These are phyloP conservation scores for Phytopythium sindhum DNA, from an alignment of 352 stramenopile species.

Conservation along the genomic window DNA sequence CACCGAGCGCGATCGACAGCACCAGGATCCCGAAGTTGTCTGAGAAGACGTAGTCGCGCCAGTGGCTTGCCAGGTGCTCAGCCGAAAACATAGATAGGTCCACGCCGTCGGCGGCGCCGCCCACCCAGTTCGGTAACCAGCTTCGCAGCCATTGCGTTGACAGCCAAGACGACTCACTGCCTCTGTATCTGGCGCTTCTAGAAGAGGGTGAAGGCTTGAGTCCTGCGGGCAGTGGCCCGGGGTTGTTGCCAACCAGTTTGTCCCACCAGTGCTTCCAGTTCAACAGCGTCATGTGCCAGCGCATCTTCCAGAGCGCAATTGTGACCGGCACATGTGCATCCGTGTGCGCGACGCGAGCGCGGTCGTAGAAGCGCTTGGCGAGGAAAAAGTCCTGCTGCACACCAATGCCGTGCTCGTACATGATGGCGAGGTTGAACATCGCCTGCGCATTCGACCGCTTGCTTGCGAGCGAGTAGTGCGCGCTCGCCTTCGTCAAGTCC, in stretches of 20 bases:
- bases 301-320: constrained; percentile 82
- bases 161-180: constrained; percentile 1
- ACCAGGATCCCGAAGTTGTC: constrained; percentile 67
- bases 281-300: constrained; percentile 46
- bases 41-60: constrained; percentile 43
- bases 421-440: constrained; percentile 90
- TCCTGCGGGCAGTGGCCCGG: constrained; percentile 1
- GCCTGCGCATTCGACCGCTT: constrained; percentile 86
- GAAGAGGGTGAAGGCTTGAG: constrained; percentile 1
- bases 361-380: constrained; percentile 92
- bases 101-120: background rate
- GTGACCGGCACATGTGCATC: constrained; percentile 79
- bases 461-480: constrained; percentile 83
- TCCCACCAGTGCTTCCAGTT: constrained; percentile 64
- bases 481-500: constrained; percentile 73
- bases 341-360: constrained; percentile 56
- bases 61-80: constrained; percentile 15
- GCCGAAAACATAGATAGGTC: background rate
- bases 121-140: constrained; percentile 2
- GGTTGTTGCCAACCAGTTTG: constrained; percentile 45
- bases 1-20: constrained; percentile 52
- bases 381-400: constrained; percentile 87
- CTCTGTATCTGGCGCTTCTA: background rate
- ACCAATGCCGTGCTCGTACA: constrained; percentile 85
- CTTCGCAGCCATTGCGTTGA: constrained; percentile 1